Conservation (phyloP, 495 filamentous ascomycete species). For the Corynascus novoguineensis region DNA sequence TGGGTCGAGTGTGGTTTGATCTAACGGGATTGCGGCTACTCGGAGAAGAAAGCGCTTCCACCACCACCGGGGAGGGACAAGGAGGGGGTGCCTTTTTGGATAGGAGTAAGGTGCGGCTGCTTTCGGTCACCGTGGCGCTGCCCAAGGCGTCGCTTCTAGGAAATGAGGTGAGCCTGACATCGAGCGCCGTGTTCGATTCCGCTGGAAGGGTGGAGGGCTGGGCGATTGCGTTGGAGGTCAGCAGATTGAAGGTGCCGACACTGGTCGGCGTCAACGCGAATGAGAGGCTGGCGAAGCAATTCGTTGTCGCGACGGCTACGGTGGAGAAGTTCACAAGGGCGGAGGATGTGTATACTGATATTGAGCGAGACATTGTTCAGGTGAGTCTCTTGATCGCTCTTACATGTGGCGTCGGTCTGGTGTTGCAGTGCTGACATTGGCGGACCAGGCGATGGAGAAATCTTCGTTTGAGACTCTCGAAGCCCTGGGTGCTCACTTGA, state of each 20-base stretch:
- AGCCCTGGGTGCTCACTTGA: constrained; percentile 47
- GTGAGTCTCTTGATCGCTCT: constrained; percentile 26
- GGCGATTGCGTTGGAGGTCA: constrained; percentile 29
- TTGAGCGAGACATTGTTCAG: constrained; percentile 48
- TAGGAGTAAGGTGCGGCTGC: constrained; percentile 24
- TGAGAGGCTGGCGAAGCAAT: constrained; percentile 54
- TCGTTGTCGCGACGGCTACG: constrained; percentile 49
- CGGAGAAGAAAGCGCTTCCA: not conserved
- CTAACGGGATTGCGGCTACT: constrained; percentile 7
- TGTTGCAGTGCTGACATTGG: constrained; percentile 15
- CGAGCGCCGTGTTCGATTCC: constrained; percentile 29
- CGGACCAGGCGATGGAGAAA: constrained; percentile 46
- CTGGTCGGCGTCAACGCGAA: constrained; percentile 57
- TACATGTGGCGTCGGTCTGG: not conserved
- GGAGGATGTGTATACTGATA: constrained; percentile 40
- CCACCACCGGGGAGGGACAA: not conserved
- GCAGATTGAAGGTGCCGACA: constrained; percentile 48
- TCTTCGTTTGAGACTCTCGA: constrained; percentile 62
- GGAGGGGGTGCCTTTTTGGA: constrained; percentile 18
- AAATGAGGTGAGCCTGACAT: constrained; percentile 39
- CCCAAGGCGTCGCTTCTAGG: constrained; percentile 53
- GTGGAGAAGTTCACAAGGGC: constrained; percentile 40
- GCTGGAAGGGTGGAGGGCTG: constrained; percentile 21
- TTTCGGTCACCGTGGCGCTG: constrained; percentile 40
- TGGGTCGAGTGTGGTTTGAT: constrained; percentile 5